These are phyloP conservation scores for Tuber aestivum DNA, from an alignment of 495 filamentous ascomycete species.

Conservation along the genomic window DNA sequence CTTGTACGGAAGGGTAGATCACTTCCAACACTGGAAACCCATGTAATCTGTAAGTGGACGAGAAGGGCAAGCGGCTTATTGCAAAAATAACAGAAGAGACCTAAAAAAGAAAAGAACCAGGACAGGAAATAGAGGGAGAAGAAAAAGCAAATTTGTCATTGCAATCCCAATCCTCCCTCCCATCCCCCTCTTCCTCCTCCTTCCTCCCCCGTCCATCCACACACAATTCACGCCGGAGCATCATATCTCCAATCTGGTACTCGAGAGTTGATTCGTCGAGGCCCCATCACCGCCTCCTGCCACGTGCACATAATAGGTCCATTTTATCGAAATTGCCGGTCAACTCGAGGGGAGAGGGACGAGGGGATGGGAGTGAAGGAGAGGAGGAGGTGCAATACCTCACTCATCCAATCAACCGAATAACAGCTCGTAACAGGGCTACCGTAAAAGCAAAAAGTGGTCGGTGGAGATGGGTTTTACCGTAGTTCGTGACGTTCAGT, in stretches of 20 bases:
- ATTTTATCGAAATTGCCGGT: slow-evolving; percentile 6
- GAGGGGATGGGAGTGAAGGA: slow-evolving; percentile 16
- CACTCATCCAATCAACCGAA: slow-evolving; percentile 18
- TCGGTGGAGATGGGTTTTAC: slow-evolving; percentile 2
- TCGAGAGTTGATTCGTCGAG: slow-evolving; percentile 24
- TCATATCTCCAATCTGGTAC: slow-evolving; percentile 15
- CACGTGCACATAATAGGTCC: slow-evolving; percentile 32
- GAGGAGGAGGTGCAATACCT: slow-evolving; percentile 10
- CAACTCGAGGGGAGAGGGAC: slow-evolving; percentile 1
- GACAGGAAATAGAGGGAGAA: slow-evolving; percentile 9
- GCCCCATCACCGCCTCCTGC: slow-evolving; percentile 24
- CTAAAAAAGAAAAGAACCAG: not conserved
- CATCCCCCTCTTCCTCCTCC: not conserved
- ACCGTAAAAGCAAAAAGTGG: slow-evolving; percentile 9
- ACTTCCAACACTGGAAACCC: slow-evolving; percentile 31
- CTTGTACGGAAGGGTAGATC: slow-evolving; percentile 21
- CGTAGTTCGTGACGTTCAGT: slow-evolving; percentile 21
- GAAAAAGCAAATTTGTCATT: slow-evolving; percentile 25
- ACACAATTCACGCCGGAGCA: slow-evolving; percentile 7
- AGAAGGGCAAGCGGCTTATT: slow-evolving; percentile 28
- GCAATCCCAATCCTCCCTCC: slow-evolving; percentile 3
- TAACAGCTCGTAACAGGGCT: slow-evolving; percentile 10
- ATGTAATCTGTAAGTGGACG: slow-evolving; percentile 5
- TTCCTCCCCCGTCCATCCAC: slow-evolving; percentile 8
- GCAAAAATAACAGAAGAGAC: slow-evolving; percentile 28